Evolutionary conservation across 768 basidiomycete genomes (phyloP).

Genomic region (Pleurotus salmoneostramineus): DNA sequence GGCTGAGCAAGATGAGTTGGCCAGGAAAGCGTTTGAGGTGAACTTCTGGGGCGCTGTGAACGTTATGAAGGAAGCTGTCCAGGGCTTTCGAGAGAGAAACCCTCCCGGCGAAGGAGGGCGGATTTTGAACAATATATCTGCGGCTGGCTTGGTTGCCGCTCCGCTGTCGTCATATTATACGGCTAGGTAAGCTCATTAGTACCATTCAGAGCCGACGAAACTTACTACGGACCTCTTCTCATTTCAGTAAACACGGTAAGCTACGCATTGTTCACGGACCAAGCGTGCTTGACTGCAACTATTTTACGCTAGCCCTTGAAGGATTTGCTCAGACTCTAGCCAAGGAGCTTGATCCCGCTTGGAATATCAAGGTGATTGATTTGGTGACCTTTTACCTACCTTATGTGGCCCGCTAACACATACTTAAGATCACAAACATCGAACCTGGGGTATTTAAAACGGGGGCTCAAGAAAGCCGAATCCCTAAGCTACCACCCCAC

Average conservation of each 20-base stretch:
- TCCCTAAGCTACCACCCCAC: not conserved
- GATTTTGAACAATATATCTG: conserved; percentile 25
- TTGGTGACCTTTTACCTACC: too few species aligned
- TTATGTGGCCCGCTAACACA: not conserved
- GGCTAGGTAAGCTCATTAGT: conserved; percentile 11
- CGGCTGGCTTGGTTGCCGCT: conserved; percentile 12
- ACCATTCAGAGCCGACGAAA: not conserved
- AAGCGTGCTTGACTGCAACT: not conserved
- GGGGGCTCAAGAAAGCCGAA: not conserved
- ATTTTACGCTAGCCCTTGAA: conserved; percentile 22
- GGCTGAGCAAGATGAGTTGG: conserved; percentile 12
- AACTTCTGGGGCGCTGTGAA: conserved; percentile 27
- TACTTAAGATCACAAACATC: too few species aligned
- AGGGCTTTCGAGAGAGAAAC: conserved; percentile 32
- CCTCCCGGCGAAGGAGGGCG: conserved; percentile 29
- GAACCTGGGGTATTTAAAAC: not conserved
- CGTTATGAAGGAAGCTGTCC: conserved; percentile 26
- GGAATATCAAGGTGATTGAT: conserved; percentile 25
- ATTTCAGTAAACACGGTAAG: conserved; percentile 4
- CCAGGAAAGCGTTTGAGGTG: conserved; percentile 18
- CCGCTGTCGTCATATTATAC: conserved; percentile 17
- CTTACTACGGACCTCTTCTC: not conserved
- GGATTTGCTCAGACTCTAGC: conserved; percentile 22
- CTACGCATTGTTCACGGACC: too few species aligned
- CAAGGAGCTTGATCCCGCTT: conserved; percentile 26